Conservation (phyloP, 352 stramenopile species). For the Phytophthora hibernalis region DNA sequence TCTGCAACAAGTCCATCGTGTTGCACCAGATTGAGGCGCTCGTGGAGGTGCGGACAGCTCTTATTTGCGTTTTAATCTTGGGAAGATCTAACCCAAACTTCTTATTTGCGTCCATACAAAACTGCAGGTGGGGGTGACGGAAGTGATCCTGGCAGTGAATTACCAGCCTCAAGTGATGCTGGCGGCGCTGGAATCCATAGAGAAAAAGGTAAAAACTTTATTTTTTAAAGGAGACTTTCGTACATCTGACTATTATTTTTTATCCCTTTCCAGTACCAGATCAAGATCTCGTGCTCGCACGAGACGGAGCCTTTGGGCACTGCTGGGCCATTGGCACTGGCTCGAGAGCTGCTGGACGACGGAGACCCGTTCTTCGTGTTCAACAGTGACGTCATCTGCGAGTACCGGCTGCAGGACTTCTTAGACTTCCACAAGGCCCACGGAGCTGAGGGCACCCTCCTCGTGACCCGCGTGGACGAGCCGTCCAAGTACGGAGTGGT, state of each 20-base stretch:
- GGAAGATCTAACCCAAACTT: not conserved
- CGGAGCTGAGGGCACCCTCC: slow-evolving; percentile 82
- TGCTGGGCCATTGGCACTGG: slow-evolving; percentile 82
- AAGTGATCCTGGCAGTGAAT: slow-evolving; percentile 91
- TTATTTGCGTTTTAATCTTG: not conserved
- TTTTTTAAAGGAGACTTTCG: not conserved
- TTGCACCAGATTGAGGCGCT: slow-evolving; percentile 91
- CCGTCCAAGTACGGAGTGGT: slow-evolving; percentile 92
- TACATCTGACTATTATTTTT: not conserved
- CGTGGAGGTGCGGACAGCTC: slow-evolving; percentile 54
- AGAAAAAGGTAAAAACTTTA: slow-evolving; percentile 63
- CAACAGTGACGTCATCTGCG: slow-evolving; percentile 91
- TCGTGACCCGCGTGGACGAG: slow-evolving; percentile 88
- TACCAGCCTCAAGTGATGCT: slow-evolving; percentile 92
- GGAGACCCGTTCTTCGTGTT: slow-evolving; percentile 92
- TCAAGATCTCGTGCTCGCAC: slow-evolving; percentile 92
- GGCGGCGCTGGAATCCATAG: slow-evolving; percentile 78
- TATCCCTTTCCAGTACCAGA: slow-evolving; percentile 71
- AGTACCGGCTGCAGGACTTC: slow-evolving; percentile 82
- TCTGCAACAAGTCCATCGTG: slow-evolving; percentile 93
- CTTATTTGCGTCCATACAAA: not conserved
- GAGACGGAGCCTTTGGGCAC: slow-evolving; percentile 88
- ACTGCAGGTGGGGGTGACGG: slow-evolving; percentile 82
- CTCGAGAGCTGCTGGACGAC: slow-evolving; percentile 82
- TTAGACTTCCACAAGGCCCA: slow-evolving; percentile 84